A percentile compares a stretch with the other conserved stretches of the same genome.
Conservation (phyloP, 345 rosid species). For the Passiflora organensis region DNA sequence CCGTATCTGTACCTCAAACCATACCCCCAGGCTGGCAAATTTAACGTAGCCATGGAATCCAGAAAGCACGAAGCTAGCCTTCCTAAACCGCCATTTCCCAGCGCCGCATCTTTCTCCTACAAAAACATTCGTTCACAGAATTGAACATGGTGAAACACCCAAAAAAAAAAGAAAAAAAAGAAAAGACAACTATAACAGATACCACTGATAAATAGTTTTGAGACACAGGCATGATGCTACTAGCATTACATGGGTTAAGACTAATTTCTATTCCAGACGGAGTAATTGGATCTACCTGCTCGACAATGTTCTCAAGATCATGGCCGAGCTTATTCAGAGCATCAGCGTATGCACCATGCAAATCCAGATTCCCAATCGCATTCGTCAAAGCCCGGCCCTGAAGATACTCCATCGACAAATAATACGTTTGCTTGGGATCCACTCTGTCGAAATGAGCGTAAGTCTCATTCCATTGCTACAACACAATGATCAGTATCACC, state of each 20-base stretch:
- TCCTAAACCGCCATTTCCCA: constrained; percentile 98
- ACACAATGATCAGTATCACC: no score
- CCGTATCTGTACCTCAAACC: constrained; percentile 95
- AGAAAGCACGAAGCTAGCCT: constrained; percentile 95
- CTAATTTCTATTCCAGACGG: no score
- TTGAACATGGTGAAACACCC: not conserved
- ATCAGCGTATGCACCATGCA: constrained; percentile 71
- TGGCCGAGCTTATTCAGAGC: constrained; percentile 76
- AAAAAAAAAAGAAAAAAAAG: not conserved
- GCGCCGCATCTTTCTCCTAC: constrained; percentile 97
- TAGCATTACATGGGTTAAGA: no score
- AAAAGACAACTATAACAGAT: not conserved
- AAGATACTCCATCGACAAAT: constrained; percentile 94
- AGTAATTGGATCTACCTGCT: no score
- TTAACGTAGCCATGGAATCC: constrained; percentile 93
- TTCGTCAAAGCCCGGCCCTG: constrained; percentile 95
- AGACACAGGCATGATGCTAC: no score
- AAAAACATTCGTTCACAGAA: not conserved
- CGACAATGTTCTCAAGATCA: constrained; percentile 77
- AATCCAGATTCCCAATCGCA: constrained; percentile 71
- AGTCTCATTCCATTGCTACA: constrained; percentile 91
- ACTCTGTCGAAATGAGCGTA: constrained; percentile 67
- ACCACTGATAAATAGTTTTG: no score
- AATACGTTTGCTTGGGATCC: constrained; percentile 89
- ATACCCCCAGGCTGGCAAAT: constrained; percentile 98